Base-by-base conservation (phyloP, 2,329 filamentous ascomycete genomes). In the Aureobasidium sp. region DNA sequence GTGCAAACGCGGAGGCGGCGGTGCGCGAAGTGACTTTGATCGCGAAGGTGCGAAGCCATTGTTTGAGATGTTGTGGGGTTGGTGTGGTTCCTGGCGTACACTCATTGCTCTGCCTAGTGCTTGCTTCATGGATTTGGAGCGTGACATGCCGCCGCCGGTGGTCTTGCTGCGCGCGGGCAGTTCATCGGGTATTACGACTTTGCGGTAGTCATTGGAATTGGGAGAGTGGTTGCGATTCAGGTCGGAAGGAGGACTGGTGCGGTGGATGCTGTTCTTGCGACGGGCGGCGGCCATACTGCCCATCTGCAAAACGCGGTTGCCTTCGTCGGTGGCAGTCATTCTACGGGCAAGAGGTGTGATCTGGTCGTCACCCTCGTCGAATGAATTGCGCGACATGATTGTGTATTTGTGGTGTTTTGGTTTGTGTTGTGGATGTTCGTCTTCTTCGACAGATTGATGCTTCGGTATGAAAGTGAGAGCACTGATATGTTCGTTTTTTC, bases 231-330 rank as follows among this genome's bases (percentile, higher is more conserved):
- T 45, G 29, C 41, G 37, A 30, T 45, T 45, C 29, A 39, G 34
- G 5, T 45, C 36, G n/a, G 27, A 8, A 6, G 41, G 37, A 6
- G 54, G 29, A 36, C 34, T 42, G 45, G 21, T 41, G 37, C 57
- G 57, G 57, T 49, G 45, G 45, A 59, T 59, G 32, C 42, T 47
- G 42, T 59, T 59, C 54, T 59, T 59, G 45, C 57, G 57, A 37
- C 57, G 57, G 13, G 44, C 57, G 44, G 57, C 32, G 36, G 57
- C 57, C 44, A 47, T 47, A 21, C 48, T 48, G 42, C 54, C 54
- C 32, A 39, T 48, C 13, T 48, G 54, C 3, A 59, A 42, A 1
- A 48, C 30, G 42, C 44, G 54, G 54, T 47, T 48, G 54, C 54
- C 54, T 48, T 59, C 54, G n/a, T 59, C 16, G 30, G 54, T 47